These are phyloP conservation scores for Dioscorea zingiberensis DNA, from an alignment of 106 monocot genomes.

Conservation along the genomic window DNA sequence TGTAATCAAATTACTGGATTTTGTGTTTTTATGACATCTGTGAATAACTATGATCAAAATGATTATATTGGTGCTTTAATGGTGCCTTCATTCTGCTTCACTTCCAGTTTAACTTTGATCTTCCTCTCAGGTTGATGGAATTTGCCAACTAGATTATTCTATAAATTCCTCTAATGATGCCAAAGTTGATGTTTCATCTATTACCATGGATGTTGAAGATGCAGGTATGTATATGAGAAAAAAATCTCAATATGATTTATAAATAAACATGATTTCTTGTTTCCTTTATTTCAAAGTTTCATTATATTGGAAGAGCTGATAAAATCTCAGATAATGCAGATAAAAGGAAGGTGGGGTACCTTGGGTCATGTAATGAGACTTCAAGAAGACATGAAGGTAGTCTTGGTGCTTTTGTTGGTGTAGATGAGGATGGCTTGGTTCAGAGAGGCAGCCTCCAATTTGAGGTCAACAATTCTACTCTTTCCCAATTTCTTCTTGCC, in stretches of 20 bases:
- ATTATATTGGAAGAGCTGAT: not conserved
- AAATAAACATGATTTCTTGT: no score
- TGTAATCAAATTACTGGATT: no score
- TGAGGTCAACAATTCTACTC: conserved; percentile 17
- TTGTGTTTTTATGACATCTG: not conserved
- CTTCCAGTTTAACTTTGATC: not conserved
- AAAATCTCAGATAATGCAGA: conserved; percentile 14
- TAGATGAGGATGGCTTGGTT: conserved; percentile 11
- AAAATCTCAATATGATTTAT: no score
- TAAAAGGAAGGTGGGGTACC: conserved; percentile 5
- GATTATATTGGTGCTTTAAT: no score
- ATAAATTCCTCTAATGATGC: not conserved
- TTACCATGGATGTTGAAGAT: no score
- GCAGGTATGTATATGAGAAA: no score
- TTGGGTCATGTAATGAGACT: not conserved
- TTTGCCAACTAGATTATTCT: conserved; percentile 27
- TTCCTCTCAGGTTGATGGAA: conserved; percentile 36
- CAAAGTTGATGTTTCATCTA: no score
- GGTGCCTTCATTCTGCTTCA: not conserved
- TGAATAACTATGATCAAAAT: no score
- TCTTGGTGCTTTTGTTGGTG: conserved; percentile 8
- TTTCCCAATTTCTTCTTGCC: not conserved
- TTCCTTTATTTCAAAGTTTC: no score
- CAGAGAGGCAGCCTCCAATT: conserved; percentile 9
- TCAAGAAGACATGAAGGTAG: conserved; percentile 9